These are phyloP conservation scores for Karstenula rhodostoma DNA, from an alignment of 2,329 filamentous ascomycete genomes.

Conservation along the genomic window DNA sequence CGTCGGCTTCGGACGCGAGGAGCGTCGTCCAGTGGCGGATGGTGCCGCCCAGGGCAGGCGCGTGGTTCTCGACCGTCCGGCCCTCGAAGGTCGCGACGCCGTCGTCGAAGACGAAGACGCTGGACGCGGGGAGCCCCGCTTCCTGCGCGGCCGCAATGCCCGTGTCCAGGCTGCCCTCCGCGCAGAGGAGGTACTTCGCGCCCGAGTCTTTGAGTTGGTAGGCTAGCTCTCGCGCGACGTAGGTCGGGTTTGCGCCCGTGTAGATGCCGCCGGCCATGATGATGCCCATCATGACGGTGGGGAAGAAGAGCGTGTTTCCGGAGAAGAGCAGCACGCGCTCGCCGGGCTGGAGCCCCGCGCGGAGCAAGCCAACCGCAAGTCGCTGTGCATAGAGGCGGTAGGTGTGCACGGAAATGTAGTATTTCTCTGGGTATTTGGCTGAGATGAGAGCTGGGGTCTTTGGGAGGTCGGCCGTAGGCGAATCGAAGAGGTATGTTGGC, in stretches of 20 bases:
- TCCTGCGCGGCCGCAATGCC: conserved; percentile 71
- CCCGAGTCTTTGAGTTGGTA: conserved; percentile 78
- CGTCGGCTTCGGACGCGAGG: conserved; percentile 57
- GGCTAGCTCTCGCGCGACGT: conserved; percentile 74
- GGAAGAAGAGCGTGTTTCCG: conserved; percentile 77
- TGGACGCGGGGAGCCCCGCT: conserved; percentile 62
- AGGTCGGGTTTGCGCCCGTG: conserved; percentile 75
- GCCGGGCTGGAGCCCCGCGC: conserved; percentile 68
- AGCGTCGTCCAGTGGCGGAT: conserved; percentile 71
- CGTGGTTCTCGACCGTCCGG: conserved; percentile 39
- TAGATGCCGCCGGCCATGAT: conserved; percentile 82
- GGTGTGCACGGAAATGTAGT: conserved; percentile 68
- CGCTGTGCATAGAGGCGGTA: conserved; percentile 77
- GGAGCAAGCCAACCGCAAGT: conserved; percentile 71
- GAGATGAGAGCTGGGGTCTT: conserved; percentile 66
- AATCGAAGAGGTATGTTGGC: conserved; percentile 60
- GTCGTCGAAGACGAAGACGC: conserved; percentile 73
- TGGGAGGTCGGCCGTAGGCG: conserved; percentile 57
- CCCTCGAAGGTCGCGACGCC: conserved; percentile 56
- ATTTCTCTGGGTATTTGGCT: conserved; percentile 70
- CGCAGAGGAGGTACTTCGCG: conserved; percentile 72
- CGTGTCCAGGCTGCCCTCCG: conserved; percentile 66
- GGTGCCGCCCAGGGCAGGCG: conserved; percentile 44
- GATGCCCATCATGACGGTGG: conserved; percentile 73
- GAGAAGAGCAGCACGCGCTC: conserved; percentile 79